These are phyloP conservation scores for Scortechinia acanthostroma DNA, from an alignment of 2,329 filamentous ascomycete species.

Conservation along the genomic window DNA sequence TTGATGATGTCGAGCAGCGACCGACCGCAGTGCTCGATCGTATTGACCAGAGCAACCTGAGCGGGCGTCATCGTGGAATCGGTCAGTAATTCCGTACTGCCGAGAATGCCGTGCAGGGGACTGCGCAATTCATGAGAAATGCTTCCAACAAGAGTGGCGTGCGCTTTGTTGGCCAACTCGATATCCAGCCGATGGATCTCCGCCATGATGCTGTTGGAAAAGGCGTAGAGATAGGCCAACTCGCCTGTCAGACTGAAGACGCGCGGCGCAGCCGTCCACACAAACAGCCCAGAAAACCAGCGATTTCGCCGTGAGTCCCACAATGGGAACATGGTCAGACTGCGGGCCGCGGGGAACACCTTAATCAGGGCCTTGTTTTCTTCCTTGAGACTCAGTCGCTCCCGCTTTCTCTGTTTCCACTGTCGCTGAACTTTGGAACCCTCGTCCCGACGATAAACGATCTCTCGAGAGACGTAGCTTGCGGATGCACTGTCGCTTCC, in stretches of 20 bases:
- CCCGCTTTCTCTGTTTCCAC: not conserved
- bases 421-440: too few relatives aligned
- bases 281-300: conserved; percentile 39
- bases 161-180: conserved; percentile 31
- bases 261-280: conserved; percentile 34
- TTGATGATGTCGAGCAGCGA: conserved; percentile 44
- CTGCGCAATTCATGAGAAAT: conserved; percentile 55
- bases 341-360: conserved; percentile 32
- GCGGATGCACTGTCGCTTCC: too few relatives aligned
- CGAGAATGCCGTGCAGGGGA: conserved; percentile 51
- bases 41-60: conserved; percentile 36
- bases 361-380: conserved; percentile 19
- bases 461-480: too few relatives aligned
- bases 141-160: conserved; percentile 49
- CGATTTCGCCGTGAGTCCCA: conserved; percentile 35
- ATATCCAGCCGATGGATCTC: conserved; percentile 39
- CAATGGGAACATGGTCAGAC: conserved; percentile 35
- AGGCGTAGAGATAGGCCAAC: conserved; percentile 39
- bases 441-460: too few relatives aligned
- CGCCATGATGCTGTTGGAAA: conserved; percentile 45
- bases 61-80: conserved; percentile 37
- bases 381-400: conserved; percentile 4
- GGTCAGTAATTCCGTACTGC: conserved; percentile 40
- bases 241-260: conserved; percentile 36
- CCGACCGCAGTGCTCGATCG: conserved; percentile 39